phyloP scores from a whole-genome alignment of 495 filamentous ascomycete species.

The Daldinia bambusicola region DNA sequence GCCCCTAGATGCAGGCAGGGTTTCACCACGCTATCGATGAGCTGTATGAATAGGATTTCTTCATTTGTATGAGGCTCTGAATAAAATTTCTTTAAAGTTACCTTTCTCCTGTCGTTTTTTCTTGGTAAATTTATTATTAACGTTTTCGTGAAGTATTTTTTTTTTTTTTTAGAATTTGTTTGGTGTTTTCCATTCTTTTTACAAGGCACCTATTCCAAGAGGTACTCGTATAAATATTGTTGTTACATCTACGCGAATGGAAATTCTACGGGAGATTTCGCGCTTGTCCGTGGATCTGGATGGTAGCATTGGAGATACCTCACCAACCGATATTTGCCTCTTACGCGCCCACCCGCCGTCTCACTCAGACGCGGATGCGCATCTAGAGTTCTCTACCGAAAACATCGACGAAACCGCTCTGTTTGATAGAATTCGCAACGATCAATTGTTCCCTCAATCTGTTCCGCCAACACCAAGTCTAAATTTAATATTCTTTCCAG shows the following conservation, averaged over 20 bases:
- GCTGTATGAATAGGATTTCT: slow-evolving; percentile 3
- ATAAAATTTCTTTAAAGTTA: not conserved
- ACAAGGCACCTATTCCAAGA: not conserved
- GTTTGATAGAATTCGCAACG: not conserved
- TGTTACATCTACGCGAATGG: not conserved
- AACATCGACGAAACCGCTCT: not conserved
- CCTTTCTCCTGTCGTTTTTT: not conserved
- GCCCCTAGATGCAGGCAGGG: not conserved
- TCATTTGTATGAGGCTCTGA: not conserved
- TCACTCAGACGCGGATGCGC: not conserved
- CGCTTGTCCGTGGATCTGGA: not conserved
- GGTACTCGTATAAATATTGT: not conserved
- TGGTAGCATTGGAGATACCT: not conserved
- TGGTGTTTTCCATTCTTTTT: not conserved
- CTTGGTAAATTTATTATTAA: not conserved
- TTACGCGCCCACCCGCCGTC: not conserved
- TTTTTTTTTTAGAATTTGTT: not conserved
- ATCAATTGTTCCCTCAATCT: slow-evolving; percentile 1
- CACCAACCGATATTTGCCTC: not conserved
- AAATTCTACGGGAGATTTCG: slow-evolving; percentile 14
- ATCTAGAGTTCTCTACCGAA: not conserved
- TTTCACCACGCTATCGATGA: not conserved
- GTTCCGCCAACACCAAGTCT: not conserved
- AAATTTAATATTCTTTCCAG: slow-evolving; percentile 14
- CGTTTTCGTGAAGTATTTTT: not conserved